A percentile compares a stretch with the other conserved stretches of the same genome.
Conservation (phyloP, 768 basidiomycete genomes). For the Austroboletus festivus region DNA sequence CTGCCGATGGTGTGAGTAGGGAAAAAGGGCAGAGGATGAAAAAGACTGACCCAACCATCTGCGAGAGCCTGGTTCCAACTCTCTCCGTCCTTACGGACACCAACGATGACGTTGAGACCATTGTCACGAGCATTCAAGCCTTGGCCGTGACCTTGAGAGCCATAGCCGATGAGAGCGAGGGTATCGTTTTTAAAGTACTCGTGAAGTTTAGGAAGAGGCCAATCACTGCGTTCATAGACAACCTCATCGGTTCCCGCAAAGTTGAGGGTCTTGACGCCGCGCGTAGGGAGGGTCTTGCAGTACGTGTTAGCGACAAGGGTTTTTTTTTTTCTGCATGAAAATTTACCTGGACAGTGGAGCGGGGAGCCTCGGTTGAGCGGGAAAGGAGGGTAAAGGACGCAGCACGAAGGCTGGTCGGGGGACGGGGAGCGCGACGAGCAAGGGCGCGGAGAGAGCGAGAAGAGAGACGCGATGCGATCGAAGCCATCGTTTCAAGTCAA, state of each 20-base stretch:
- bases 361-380: constrained; percentile 36
- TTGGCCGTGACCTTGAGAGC: constrained; percentile 98
- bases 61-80: constrained; percentile 94
- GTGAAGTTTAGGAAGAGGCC: constrained; percentile 96
- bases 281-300: constrained; percentile 44
- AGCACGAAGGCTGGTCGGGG: constrained; percentile 39
- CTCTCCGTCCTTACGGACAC: constrained; percentile 95
- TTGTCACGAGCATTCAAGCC: constrained; percentile 99
- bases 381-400: constrained; percentile 72
- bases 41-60: constrained; percentile 84
- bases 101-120: constrained; percentile 96
- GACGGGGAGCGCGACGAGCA: constrained; percentile 62
- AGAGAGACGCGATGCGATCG: constrained; percentile 58
- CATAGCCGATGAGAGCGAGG: constrained; percentile 97
- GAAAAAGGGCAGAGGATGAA: background rate
- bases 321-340: constrained; percentile 35
- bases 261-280: constrained; percentile 93
- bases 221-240: constrained; percentile 95
- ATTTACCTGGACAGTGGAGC: constrained; percentile 25
- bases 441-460: constrained; percentile 61
- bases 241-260: constrained; percentile 93
- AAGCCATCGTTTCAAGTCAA: constrained; percentile 46
- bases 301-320: constrained; percentile 2
- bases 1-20: constrained; percentile 32
- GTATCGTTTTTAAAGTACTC: constrained; percentile 99